Base-by-base conservation (phyloP, 805 yeast genomes). In the Saccharomycopsis fermentans region DNA sequence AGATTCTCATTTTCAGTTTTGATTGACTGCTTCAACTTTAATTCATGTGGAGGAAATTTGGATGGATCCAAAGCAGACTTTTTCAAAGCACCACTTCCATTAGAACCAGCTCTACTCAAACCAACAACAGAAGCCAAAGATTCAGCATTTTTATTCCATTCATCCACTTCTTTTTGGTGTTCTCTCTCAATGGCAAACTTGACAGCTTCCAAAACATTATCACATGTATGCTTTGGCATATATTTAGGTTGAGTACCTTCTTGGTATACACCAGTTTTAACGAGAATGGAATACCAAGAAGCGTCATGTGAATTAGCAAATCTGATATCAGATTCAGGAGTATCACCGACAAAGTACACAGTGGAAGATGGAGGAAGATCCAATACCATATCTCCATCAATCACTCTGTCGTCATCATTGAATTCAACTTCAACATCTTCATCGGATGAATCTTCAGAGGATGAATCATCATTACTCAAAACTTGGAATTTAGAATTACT, bases 281-380 rank as follows among this genome's bases (percentile, higher is more conserved):
- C 96, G 67, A 87, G 76, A 60, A 88, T 87, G 29, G 95, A 87
- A 71, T 79, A 83, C 96, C 96, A 87, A 34, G 90, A 82, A 61
- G 81, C 81, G 68, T 87, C 94, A 71, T 87, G 92, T 19, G 90
- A 83, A 73, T 87, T 87, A 57, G 95, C 95, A 73, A 88, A 88
- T 70, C 94, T 77, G 63, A 87, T 87, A 70, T 87, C 96, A 6
- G 91, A 84, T 72, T 87, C 95, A 19, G 96, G 96, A 14, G 95
- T 87, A 68, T 87, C 96, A 66, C 96, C 96, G 55, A 87, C 94
- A 72, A 87, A 88, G 70, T 87, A 87, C 16, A 88, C 95, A 0
- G 94, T 87, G 4, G 89, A 83, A 2, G 94, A 90, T 3, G 91
- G 91, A 5, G 94, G 94, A 63, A 87, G 73, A 58, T 83, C 84